Evolutionary conservation across 2,329 filamentous ascomycete genomes (phyloP), one percentile per base, ranked within the genome.

Genomic region (Colletotrichum scovillei): DNA sequence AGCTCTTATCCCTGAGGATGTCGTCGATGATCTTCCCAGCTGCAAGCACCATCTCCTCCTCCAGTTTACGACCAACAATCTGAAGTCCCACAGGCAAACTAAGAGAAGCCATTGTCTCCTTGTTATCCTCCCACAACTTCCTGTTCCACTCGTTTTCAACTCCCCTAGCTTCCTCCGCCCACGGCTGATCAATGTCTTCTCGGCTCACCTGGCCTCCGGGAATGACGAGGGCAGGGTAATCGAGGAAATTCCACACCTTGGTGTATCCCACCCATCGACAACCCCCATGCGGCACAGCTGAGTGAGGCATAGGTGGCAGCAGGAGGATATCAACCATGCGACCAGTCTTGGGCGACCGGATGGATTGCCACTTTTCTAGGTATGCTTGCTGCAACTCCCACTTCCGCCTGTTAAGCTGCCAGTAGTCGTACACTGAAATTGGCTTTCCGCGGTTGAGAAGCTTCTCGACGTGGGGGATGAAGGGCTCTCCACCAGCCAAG

Each of bases 341-440:
- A 0, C 87, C 89, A 0, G 86, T 86, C 0, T 42, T 74, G 0
- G 82, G 78, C 3, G 86, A 88, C 19, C 77, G 81, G 0, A 83
- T 80, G 0, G 78, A 78, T 57, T 87, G 87, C 91, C 90, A 93
- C 70, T 90, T 88, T 62, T 90, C 85, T 1, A 92, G 83, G 68
- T 91, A 72, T 1, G 38, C 53, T 12, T 72, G 69, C 58, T 72
- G 69, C 28, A 58, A 8, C 92, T 81, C 82, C 30, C 84, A 69
- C 76, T 92, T 92, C 30, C 85, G 84, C 73, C 84, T 88, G 80
- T 92, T 92, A 7, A 93, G 83, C 76, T 92, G 90, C 91, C 91
- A 93, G 80, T 93, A 93, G 5, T 91, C 84, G 70, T 89, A 92
- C 0, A 92, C 89, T 0, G 89, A 91, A 16, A 92, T 89, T 0